Evolutionary conservation across 768 basidiomycete species (phyloP), one percentile per base, ranked within the genome.

Genomic region (Suillus placidus): DNA sequence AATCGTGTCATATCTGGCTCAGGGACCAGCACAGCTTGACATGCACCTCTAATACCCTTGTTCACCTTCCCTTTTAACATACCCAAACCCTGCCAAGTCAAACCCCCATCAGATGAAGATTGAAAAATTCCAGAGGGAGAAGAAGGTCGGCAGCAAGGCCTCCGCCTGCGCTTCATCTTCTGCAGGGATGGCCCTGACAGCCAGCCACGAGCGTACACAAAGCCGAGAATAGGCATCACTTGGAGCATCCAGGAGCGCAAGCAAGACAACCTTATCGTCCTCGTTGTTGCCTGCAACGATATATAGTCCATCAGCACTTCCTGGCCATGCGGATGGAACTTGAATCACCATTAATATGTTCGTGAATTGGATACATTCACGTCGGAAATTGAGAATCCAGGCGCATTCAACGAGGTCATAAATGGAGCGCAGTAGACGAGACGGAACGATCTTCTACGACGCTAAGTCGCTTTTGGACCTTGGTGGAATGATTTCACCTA

Each of bases 371-470:
- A 79, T 32, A 82, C 68, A 67, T 87, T 86, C 14, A 86, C 76
- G 5, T 86, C 71, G 18, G 84, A 84, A 49, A 86, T 73, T 2
- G 84, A 86, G 70, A 87, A 83, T 32, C 85, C 85, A 1, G 87
- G 86, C n/a, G 84, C 84, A 70, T 87, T 87, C 66, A 87, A 80
- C 9, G 84, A 85, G 2, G 86, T 86, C 85, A 87, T 87, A 72
- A 82, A 88, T 3, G 82, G 73, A 4, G 84, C 82, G 8, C 76
- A 73, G 70, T 84, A 85, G 12, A 85, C 85, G 75, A 18, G 71
- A 66, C 0, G 82, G 84, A 51, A 69, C 65, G 37, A 85, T 76
- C 30, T 72, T 58, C 12, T 68, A 61, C 1, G 64, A 67, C 6
- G 68, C 80, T 84, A 57, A 51, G 12, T 34, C 55, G n/a, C 10